Percentiles rank a stretch among this genome's conserved stretches.
Conservation (phyloP, 2,329 filamentous ascomycete species). For the Alternaria sp. region DNA sequence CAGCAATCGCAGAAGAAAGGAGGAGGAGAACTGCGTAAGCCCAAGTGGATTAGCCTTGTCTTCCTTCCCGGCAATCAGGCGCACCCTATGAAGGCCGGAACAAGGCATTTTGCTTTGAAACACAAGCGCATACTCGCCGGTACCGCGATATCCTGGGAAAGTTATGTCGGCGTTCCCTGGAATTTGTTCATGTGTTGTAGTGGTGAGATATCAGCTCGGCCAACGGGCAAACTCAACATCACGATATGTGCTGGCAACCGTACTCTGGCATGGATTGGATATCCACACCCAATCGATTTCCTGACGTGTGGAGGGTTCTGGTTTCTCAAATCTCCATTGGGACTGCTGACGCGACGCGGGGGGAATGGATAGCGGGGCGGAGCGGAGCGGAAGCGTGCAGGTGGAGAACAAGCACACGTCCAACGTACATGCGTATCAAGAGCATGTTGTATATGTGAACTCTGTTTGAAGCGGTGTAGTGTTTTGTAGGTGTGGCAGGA, state of each 20-base stretch:
- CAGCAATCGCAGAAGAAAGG: slow-evolving; percentile 8
- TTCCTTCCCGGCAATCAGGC: neutral
- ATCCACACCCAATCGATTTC: slow-evolving; percentile 1
- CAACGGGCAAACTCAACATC: neutral
- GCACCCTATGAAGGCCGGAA: slow-evolving; percentile 1
- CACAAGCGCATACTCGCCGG: neutral
- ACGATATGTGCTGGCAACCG: slow-evolving; percentile 2
- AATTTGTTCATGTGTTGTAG: neutral
- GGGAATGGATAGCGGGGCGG: slow-evolving; percentile 9
- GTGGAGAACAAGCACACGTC: slow-evolving; percentile 4
- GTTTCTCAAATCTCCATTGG: slow-evolving; percentile 1
- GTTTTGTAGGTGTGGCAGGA: slow-evolving; percentile 2
- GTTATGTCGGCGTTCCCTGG: neutral
- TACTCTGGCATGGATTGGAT: neutral
- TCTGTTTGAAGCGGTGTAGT: slow-evolving; percentile 3
- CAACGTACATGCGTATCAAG: slow-evolving; percentile 12
- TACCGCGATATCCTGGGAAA: neutral
- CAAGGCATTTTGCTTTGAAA: slow-evolving; percentile 6
- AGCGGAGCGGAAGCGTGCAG: slow-evolving; percentile 8
- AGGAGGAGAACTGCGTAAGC: neutral
- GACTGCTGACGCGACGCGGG: slow-evolving; percentile 13
- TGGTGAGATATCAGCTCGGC: slow-evolving; percentile 5
- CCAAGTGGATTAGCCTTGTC: neutral
- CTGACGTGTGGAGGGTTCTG: slow-evolving; percentile 1
- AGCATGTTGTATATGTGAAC: slow-evolving; percentile 1